Percentiles rank a stretch among this genome's conserved stretches.
Conservation (phyloP, 257 asterid species). For the Solanum piurae region DNA sequence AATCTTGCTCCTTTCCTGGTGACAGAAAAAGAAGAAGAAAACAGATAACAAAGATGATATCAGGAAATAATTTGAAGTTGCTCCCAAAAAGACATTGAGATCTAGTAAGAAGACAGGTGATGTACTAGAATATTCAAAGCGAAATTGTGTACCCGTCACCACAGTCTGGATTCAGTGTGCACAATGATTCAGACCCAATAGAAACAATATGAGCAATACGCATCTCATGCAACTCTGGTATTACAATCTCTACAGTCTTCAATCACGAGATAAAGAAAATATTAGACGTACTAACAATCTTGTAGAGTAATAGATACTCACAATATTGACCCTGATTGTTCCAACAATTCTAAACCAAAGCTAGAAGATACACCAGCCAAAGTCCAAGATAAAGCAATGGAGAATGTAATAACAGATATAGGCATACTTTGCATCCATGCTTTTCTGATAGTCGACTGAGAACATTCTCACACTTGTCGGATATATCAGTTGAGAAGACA, state of each 20-base stretch:
- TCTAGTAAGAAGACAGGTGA: background rate
- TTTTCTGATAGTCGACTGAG: background rate
- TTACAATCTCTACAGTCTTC: conserved; percentile 12
- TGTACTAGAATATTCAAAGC: background rate
- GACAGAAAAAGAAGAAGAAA: background rate
- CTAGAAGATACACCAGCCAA: background rate
- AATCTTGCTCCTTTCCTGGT: background rate
- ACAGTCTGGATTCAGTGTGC: too few species aligned
- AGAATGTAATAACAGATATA: background rate
- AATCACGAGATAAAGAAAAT: conserved; percentile 18
- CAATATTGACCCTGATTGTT: background rate
- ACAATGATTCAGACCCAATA: too few species aligned
- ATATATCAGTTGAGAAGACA: conserved; percentile 14
- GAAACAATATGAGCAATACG: too few species aligned
- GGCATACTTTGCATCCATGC: too few species aligned
- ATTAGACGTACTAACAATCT: conserved; percentile 2
- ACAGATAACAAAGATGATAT: background rate
- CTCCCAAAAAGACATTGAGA: background rate
- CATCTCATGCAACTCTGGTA: too few species aligned
- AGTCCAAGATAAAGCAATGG: background rate
- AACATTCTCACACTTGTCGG: too few species aligned
- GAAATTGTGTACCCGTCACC: too few species aligned
- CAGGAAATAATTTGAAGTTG: background rate
- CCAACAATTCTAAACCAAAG: background rate
- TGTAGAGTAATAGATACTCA: background rate